Conservation (phyloP, 1,139 yeast species). For the Cylindricascospora bacillispora region DNA sequence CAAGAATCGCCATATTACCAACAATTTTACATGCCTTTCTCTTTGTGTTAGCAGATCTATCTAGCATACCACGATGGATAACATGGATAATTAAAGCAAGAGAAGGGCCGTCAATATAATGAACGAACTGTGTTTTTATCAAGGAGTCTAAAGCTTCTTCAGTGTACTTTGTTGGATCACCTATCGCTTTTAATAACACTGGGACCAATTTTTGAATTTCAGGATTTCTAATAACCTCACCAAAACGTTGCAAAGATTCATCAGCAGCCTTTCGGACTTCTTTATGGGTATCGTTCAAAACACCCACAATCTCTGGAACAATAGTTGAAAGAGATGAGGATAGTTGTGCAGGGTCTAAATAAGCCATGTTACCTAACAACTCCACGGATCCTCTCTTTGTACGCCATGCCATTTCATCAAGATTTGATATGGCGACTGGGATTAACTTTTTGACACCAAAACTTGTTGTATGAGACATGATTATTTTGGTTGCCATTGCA, state of each 20-base stretch:
- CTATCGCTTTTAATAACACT: slow-evolving; percentile 78
- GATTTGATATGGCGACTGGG: slow-evolving; percentile 76
- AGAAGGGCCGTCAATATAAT: slow-evolving; percentile 96
- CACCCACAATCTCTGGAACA: slow-evolving; percentile 94
- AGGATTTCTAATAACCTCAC: slow-evolving; percentile 94
- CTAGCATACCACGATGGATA: slow-evolving; percentile 88
- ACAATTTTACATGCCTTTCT: slow-evolving; percentile 95
- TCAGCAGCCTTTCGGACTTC: slow-evolving; percentile 96
- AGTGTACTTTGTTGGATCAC: slow-evolving; percentile 86
- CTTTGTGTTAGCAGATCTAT: slow-evolving; percentile 83
- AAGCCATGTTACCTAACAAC: slow-evolving; percentile 93
- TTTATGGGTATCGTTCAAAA: slow-evolving; percentile 86
- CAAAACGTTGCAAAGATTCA: slow-evolving; percentile 75
- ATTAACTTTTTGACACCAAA: slow-evolving; percentile 84
- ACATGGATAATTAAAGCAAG: slow-evolving; percentile 91
- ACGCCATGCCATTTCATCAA: slow-evolving; percentile 92
- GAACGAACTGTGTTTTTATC: slow-evolving; percentile 85
- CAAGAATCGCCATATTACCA: slow-evolving; percentile 95
- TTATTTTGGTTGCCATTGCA: slow-evolving; percentile 69
- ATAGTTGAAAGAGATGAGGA: slow-evolving; percentile 80
- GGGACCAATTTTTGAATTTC: slow-evolving; percentile 91
- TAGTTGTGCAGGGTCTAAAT: slow-evolving; percentile 85
- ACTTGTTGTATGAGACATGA: slow-evolving; percentile 86
- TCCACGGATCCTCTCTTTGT: slow-evolving; percentile 96
- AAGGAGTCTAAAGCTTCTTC: slow-evolving; percentile 79